phyloP scores from a whole-genome alignment of 352 stramenopile species.

The Globisporangium middletonii region DNA sequence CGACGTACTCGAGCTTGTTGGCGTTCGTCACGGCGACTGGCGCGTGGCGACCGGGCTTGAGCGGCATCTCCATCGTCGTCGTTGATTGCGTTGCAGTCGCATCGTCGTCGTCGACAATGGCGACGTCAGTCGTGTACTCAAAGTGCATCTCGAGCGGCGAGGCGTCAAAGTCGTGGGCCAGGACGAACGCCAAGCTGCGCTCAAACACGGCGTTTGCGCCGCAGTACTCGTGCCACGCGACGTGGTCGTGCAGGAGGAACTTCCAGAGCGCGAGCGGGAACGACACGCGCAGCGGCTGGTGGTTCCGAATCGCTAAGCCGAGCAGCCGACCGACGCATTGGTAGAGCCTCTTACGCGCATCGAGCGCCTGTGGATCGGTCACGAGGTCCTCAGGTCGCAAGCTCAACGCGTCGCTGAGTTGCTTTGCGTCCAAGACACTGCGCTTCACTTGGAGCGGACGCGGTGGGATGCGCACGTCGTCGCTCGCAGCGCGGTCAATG shows the following conservation, averaged over 20 bases:
- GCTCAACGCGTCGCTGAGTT: slow-evolving; percentile 19
- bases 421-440: slow-evolving; percentile 31
- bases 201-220: slow-evolving; percentile 49
- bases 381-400: slow-evolving; percentile 38
- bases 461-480: slow-evolving; percentile 29
- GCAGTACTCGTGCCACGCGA: slow-evolving; percentile 62
- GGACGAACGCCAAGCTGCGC: slow-evolving; percentile 51
- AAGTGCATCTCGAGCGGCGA: slow-evolving; percentile 59
- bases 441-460: slow-evolving; percentile 24
- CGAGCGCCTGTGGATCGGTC: slow-evolving; percentile 23
- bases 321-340: slow-evolving; percentile 54
- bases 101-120: slow-evolving; percentile 16
- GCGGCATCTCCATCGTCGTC: slow-evolving; percentile 60
- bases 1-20: slow-evolving; percentile 65
- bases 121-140: slow-evolving; percentile 48
- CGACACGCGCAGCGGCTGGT: slow-evolving; percentile 49
- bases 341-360: slow-evolving; percentile 55
- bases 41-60: slow-evolving; percentile 23
- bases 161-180: slow-evolving; percentile 60
- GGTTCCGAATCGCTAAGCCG: slow-evolving; percentile 62
- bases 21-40: slow-evolving; percentile 46
- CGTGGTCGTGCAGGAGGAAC: slow-evolving; percentile 38
- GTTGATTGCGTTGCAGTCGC: background rate
- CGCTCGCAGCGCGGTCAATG: slow-evolving; percentile 18
- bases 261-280: slow-evolving; percentile 71